phyloP scores from a whole-genome alignment of 129 eudicot species.

The Oenanthe sinensis region DNA sequence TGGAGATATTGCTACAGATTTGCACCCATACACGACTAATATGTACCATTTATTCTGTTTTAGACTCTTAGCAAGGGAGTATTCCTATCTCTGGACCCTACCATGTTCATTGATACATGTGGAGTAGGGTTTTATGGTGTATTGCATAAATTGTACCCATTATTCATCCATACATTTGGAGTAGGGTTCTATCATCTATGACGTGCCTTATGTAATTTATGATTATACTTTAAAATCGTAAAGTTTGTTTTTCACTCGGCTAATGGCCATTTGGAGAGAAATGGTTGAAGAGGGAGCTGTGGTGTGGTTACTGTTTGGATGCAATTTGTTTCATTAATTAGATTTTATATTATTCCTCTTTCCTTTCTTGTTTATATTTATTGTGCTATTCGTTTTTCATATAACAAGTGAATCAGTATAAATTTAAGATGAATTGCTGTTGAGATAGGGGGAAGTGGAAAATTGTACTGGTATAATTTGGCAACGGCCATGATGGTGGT shows the following conservation, averaged over 20 bases:
- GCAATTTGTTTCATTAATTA: neutral
- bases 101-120: neutral
- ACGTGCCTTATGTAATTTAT: neutral
- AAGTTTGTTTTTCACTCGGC: neutral
- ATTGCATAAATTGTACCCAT: neutral
- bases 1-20: neutral
- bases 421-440: neutral
- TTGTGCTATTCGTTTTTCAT: neutral
- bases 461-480: neutral
- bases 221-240: neutral
- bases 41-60: neutral
- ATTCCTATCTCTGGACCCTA: neutral
- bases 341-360: neutral
- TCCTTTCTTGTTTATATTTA: neutral
- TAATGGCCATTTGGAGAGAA: neutral
- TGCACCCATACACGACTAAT: neutral
- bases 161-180: neutral
- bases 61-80: neutral
- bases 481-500: neutral
- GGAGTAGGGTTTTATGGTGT: neutral
- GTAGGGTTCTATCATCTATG: neutral
- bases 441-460: neutral
- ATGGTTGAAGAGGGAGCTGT: neutral
- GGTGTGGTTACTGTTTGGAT: neutral
- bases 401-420: neutral